Conservation (phyloP, 1,284 basidiomycete genomes). For the Rhizopogon parksii region DNA sequence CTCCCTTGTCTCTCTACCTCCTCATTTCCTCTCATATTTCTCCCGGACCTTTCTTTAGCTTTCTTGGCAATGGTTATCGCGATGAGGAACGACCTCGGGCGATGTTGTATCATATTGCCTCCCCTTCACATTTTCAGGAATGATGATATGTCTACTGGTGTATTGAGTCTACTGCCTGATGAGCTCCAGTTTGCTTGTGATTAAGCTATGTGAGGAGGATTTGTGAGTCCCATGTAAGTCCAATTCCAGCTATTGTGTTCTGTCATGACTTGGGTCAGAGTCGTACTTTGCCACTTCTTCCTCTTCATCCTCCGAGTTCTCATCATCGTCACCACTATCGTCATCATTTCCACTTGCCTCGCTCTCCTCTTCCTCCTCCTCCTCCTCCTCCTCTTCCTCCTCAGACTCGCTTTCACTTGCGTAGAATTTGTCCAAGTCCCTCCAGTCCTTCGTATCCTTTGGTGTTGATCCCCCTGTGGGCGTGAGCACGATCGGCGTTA, state of each 20-base stretch:
- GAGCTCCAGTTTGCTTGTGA: too few species aligned
- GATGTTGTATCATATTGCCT: too few species aligned
- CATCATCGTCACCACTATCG: slow-evolving; percentile 27
- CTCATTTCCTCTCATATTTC: neutral
- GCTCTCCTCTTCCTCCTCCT: slow-evolving; percentile 28
- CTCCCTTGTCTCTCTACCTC: neutral
- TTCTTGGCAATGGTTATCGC: slow-evolving; percentile 12
- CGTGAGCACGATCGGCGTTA: slow-evolving; percentile 45
- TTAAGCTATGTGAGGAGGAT: neutral
- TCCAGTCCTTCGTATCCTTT: slow-evolving; percentile 40
- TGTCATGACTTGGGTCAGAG: slow-evolving; percentile 1
- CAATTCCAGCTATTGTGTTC: slow-evolving; percentile 4
- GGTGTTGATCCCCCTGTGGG: slow-evolving; percentile 42
- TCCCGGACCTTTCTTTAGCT: too few species aligned
- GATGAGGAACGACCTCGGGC: too few species aligned
- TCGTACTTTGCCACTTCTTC: slow-evolving; percentile 4
- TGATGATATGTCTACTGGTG: too few species aligned
- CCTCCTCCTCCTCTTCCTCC: slow-evolving; percentile 21
- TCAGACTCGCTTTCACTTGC: slow-evolving; percentile 31
- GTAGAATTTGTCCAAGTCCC: slow-evolving; percentile 67
- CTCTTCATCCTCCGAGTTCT: slow-evolving; percentile 21
- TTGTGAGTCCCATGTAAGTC: neutral
- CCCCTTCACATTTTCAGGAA: too few species aligned
- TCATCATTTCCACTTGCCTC: slow-evolving; percentile 21
- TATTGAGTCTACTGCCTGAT: too few species aligned